Evolutionary conservation across 495 filamentous ascomycete genomes (phyloP).

Genomic region (Staphylotrichum longicolle): DNA sequence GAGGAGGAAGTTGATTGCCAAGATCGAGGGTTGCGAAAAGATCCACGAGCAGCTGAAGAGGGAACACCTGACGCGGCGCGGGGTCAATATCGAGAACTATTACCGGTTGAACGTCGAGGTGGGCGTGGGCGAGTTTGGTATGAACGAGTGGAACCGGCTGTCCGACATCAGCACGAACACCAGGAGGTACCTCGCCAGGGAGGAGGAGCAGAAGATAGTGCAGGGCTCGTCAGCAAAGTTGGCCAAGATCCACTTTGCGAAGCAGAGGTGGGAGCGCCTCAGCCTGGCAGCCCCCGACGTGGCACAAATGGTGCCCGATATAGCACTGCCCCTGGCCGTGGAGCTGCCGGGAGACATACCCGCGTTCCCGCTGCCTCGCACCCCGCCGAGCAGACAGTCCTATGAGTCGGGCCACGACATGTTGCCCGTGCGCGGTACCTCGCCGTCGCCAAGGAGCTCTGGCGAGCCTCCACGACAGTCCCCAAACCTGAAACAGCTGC

Average conservation of each 20-base stretch:
- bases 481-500: conserved; percentile 32
- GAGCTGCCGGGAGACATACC: conserved; percentile 51
- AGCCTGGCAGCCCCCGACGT: conserved; percentile 31
- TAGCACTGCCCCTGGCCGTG: conserved; percentile 43
- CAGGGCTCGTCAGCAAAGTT: conserved; percentile 75
- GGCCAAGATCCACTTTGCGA: conserved; percentile 74
- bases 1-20: conserved; percentile 72
- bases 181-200: conserved; percentile 71
- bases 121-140: conserved; percentile 94
- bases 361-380: conserved; percentile 30
- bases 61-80: conserved; percentile 70
- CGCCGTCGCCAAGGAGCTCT: conserved; percentile 46
- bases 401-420: conserved; percentile 49
- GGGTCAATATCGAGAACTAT: conserved; percentile 87
- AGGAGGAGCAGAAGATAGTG: conserved; percentile 71
- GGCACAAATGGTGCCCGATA: conserved; percentile 35
- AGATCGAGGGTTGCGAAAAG: conserved; percentile 92
- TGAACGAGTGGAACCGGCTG: conserved; percentile 96
- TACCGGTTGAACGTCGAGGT: conserved; percentile 97
- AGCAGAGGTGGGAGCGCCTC: conserved; percentile 42
- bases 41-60: conserved; percentile 81
- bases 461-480: conserved; percentile 41
- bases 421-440: conserved; percentile 35
- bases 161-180: conserved; percentile 93
- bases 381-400: conserved; percentile 42